phyloP scores from a whole-genome alignment of 2,329 filamentous ascomycete species.

The Fusarium stilboides region DNA sequence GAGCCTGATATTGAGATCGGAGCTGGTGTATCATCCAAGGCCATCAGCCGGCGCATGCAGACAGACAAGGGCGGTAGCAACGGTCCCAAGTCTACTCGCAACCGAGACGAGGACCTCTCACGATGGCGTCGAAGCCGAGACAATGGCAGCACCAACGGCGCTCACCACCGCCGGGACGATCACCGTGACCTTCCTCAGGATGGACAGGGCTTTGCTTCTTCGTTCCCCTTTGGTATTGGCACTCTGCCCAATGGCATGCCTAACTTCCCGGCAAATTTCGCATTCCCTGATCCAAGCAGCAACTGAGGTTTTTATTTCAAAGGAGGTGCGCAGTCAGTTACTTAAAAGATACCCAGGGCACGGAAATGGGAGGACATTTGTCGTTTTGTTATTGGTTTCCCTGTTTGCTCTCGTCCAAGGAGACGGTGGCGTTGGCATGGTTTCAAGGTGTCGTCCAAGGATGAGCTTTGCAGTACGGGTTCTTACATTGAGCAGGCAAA shows the following conservation, averaged over 20 bases:
- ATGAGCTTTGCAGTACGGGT: slow-evolving; percentile 8
- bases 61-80: slow-evolving; percentile 77
- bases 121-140: slow-evolving; percentile 55
- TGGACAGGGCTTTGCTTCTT: slow-evolving; percentile 46
- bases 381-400: slow-evolving; percentile 35
- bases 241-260: slow-evolving; percentile 61
- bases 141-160: slow-evolving; percentile 45
- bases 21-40: slow-evolving; percentile 96
- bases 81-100: slow-evolving; percentile 74
- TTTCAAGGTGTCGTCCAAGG: slow-evolving; percentile 14
- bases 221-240: slow-evolving; percentile 59
- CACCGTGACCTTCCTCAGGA: slow-evolving; percentile 43
- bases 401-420: slow-evolving; percentile 16
- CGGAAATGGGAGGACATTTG: slow-evolving; percentile 37
- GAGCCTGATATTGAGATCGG: slow-evolving; percentile 99
- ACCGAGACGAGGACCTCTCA: slow-evolving; percentile 57
- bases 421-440: slow-evolving; percentile 34
- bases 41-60: slow-evolving; percentile 78
- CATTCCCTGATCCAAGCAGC: slow-evolving; percentile 56
- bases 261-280: slow-evolving; percentile 58
- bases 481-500: slow-evolving; percentile 30
- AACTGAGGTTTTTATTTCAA: slow-evolving; percentile 29
- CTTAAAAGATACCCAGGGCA: slow-evolving; percentile 39
- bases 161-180: slow-evolving; percentile 43
- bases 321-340: slow-evolving; percentile 23